Evolutionary conservation across 768 basidiomycete species (phyloP), one percentile per base, ranked within the genome.

Genomic region (Termitomyces sp.): DNA sequence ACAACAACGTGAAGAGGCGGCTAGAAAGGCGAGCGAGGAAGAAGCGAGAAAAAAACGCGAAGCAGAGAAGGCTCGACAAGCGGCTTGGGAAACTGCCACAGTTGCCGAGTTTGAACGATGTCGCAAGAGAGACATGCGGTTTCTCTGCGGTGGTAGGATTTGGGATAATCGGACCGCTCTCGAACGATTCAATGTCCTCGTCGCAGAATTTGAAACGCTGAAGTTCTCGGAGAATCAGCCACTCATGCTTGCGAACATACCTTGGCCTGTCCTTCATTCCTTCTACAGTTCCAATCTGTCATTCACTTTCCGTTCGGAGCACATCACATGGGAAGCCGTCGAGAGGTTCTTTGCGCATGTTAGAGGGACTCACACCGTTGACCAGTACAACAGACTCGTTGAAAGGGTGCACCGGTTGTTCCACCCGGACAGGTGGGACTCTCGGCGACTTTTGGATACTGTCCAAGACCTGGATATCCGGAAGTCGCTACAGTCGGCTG

Each of bases 141-240:
- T 28, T 40, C 36, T 28, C 9, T 28, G 49, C 9, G 40, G 36
- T 40, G 38, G 48, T 11, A 43, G 30, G 18, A 38, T 18, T n/a
- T 62, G 61, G 58, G 43, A 46, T 16, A 45, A 33, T 18, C 1
- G 4, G 0, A 14, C 22, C 10, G 61, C 56, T 22, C 22, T 55
- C 22, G 43, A 40, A 40, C 52, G 61, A 40, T 62, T 62, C 44
- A 20, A 22, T 16, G 1, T 28, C 26, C 35, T 59, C 41, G 16
- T 56, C 38, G 40, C 35, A 13, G 59, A 62, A 26, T 60, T 62
- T 24, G 63, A 66, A 16, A 54, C 43, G 16, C 44, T 54, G 46
- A 65, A 62, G 48, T 67, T 68, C 55, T 65, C 67, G 14, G 66
- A 69, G 53, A 33, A 49, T 24, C 55, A 61, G 41, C 67, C 65